Evolutionary conservation across 2,329 filamentous ascomycete species (phyloP).

Genomic region (Geosmithia putterillii): DNA sequence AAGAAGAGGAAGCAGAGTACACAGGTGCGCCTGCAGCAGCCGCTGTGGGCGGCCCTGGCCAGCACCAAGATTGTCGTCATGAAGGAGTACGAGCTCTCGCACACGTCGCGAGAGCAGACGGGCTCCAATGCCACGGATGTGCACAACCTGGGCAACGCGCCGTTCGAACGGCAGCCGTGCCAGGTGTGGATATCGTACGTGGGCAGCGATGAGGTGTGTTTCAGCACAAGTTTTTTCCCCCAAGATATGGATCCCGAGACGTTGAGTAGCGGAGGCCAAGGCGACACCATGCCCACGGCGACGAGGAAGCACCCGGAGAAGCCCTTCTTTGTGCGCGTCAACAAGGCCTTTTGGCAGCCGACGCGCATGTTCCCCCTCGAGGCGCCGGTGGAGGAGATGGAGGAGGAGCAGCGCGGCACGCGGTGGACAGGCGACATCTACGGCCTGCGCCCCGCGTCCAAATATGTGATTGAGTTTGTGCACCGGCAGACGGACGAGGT

Average conservation of each 20-base stretch:
- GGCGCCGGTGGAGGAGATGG: constrained; percentile 15
- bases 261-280: not conserved
- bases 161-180: constrained; percentile 56
- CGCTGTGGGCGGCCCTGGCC: constrained; percentile 85
- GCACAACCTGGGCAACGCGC: constrained; percentile 64
- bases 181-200: constrained; percentile 76
- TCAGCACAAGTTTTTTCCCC: constrained; percentile 57
- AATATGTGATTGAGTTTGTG: constrained; percentile 70
- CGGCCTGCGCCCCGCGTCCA: constrained; percentile 57
- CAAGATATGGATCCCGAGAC: constrained; percentile 19
- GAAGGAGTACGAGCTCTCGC: constrained; percentile 78
- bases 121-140: constrained; percentile 66
- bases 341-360: constrained; percentile 69
- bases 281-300: constrained; percentile 9
- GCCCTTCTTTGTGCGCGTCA: constrained; percentile 68
- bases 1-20: constrained; percentile 86
- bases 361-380: constrained; percentile 51
- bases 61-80: constrained; percentile 95
- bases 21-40: constrained; percentile 80
- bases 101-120: constrained; percentile 59
- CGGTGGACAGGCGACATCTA: constrained; percentile 64
- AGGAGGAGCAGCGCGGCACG: constrained; percentile 25
- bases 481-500: constrained; percentile 52
- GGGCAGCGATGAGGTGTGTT: constrained; percentile 65
- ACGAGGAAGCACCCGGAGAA: constrained; percentile 38